These are phyloP conservation scores for Auricularia cornea DNA, from an alignment of 768 basidiomycete species.

Conservation along the genomic window DNA sequence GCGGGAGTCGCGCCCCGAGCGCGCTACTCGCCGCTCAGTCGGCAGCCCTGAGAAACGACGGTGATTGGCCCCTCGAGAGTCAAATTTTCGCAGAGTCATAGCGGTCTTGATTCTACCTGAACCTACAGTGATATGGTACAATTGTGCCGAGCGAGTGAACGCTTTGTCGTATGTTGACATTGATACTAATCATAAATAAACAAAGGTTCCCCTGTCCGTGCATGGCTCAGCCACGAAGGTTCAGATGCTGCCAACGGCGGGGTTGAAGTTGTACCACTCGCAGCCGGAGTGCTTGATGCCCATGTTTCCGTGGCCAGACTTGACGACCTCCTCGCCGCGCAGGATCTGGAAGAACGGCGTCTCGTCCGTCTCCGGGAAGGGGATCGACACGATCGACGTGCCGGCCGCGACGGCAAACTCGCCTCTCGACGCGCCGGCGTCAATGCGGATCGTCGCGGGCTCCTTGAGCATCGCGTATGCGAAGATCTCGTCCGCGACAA, in stretches of 20 bases:
- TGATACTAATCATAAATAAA: no score
- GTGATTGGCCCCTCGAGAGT: no score
- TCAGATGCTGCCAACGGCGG: constrained; percentile 1
- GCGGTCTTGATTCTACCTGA: no score
- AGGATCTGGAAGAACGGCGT: constrained; percentile 9
- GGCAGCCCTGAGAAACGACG: no score
- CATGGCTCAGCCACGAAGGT: no score
- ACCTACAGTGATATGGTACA: no score
- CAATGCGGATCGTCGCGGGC: constrained; percentile 4
- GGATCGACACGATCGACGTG: constrained; percentile 1
- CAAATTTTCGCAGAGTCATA: no score
- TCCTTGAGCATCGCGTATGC: constrained; percentile 1
- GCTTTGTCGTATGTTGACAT: no score
- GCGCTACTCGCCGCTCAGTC: no score
- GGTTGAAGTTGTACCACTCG: constrained; percentile 5
- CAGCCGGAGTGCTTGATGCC: not conserved
- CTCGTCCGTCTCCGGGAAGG: constrained; percentile 7
- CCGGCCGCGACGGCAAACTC: not conserved
- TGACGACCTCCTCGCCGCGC: not conserved
- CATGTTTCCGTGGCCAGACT: constrained; percentile 2
- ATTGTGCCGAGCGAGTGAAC: no score
- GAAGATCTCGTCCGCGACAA: constrained; percentile 6
- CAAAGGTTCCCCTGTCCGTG: no score
- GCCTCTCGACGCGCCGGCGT: constrained; percentile 3
- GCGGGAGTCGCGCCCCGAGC: no score